Evolutionary conservation across 1,284 basidiomycete genomes (phyloP).

Genomic region (Ganoderma boninense): DNA sequence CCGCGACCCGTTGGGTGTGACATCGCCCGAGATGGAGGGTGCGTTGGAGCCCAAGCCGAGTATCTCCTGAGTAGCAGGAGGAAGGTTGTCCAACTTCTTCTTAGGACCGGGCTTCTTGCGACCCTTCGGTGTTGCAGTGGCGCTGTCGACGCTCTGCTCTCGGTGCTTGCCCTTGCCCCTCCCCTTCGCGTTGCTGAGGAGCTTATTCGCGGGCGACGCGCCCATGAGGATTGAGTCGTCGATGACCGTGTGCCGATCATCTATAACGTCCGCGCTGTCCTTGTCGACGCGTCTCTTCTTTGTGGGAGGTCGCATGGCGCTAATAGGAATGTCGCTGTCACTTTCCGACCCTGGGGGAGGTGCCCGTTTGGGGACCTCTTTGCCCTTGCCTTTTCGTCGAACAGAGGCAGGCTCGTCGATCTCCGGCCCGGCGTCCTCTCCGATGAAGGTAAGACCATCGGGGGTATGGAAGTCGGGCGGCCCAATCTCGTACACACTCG

Average conservation of each 20-base stretch:
- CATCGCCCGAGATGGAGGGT: conserved; percentile 55
- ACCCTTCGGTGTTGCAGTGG: conserved; percentile 46
- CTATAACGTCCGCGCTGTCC: conserved; percentile 45
- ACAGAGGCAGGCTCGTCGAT: conserved; percentile 51
- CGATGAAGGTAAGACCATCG: conserved; percentile 40
- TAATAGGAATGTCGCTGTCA: conserved; percentile 57
- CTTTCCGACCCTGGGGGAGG: conserved; percentile 59
- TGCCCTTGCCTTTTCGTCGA: conserved; percentile 52
- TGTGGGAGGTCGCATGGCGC: conserved; percentile 47
- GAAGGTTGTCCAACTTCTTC: conserved; percentile 54
- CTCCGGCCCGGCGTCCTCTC: conserved; percentile 52
- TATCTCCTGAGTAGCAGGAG: conserved; percentile 55
- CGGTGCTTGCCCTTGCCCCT: conserved; percentile 54
- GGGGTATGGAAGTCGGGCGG: conserved; percentile 35
- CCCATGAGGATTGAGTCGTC: conserved; percentile 40
- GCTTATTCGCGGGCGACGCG: conserved; percentile 38
- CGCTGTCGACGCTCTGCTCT: conserved; percentile 55
- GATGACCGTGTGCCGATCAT: conserved; percentile 50
- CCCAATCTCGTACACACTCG: conserved; percentile 36
- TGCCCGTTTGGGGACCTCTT: conserved; percentile 54
- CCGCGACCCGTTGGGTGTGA: conserved; percentile 54
- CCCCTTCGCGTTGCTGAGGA: conserved; percentile 43
- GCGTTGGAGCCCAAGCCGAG: conserved; percentile 61
- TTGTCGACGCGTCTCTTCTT: conserved; percentile 62
- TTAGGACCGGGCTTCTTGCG: conserved; percentile 51